A percentile compares a stretch with the other conserved stretches of the same genome.
phyloP scores from a whole-genome alignment of 2,329 filamentous ascomycete species.

The Dactylellina cionopaga region DNA sequence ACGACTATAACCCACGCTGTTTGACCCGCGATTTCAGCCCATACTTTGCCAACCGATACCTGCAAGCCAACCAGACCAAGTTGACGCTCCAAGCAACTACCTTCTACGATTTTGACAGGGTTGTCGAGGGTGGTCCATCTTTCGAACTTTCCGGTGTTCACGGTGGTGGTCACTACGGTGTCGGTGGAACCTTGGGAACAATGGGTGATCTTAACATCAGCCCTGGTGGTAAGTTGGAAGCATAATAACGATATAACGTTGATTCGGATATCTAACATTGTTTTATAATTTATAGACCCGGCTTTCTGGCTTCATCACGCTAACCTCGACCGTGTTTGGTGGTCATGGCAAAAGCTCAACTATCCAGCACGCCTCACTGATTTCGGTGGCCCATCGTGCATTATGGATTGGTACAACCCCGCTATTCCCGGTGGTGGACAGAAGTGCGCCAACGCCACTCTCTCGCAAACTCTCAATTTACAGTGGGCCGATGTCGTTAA shows the following conservation, averaged over 20 bases:
- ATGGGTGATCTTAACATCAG: constrained; percentile 59
- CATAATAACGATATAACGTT: too few species aligned
- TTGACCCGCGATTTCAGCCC: constrained; percentile 35
- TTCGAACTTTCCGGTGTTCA: constrained; percentile 59
- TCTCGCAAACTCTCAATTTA: constrained; percentile 58
- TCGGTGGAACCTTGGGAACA: constrained; percentile 59
- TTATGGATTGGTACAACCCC: constrained; percentile 47
- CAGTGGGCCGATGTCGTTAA: constrained; percentile 55
- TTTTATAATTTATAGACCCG: constrained; percentile 45
- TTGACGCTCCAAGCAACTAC: constrained; percentile 5
- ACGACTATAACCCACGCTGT: constrained; percentile 5
- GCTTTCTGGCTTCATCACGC: constrained; percentile 56
- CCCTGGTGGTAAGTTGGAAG: constrained; percentile 58
- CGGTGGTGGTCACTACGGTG: constrained; percentile 59
- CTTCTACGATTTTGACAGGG: constrained; percentile 55
- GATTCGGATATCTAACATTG: too few species aligned
- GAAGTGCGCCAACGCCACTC: constrained; percentile 56
- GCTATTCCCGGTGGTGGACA: constrained; percentile 14
- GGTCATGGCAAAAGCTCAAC: constrained; percentile 55
- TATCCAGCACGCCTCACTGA: constrained; percentile 58
- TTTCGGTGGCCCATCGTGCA: constrained; percentile 59
- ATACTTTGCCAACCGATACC: constrained; percentile 43
- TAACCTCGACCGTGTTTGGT: constrained; percentile 55
- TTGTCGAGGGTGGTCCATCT: constrained; percentile 56
- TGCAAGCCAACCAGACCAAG: constrained; percentile 27